Base-by-base conservation (phyloP, 148 eudicot species). In the Chenopodium album region DNA sequence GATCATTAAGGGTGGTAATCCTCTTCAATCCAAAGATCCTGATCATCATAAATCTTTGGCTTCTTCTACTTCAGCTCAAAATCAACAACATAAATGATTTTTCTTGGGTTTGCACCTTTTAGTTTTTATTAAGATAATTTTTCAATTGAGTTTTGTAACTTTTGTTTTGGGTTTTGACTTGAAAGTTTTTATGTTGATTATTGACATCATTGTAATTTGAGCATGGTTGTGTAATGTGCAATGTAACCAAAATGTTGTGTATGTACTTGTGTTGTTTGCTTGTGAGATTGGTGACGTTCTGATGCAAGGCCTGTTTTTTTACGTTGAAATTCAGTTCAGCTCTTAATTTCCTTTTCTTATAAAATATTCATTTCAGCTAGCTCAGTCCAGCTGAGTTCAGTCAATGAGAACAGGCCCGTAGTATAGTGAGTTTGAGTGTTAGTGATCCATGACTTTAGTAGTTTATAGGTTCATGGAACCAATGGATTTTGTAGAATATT, bases 1-100 rank as follows among this genome's bases (percentile, higher is more conserved):
- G 99, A 41, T 92, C 79, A 89, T 94, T 56, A 96, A 94, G 77
- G 98, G 99, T 76, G 85, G 85, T 32, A 96, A 96, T 79, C 99
- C 99, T 32, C 74, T 96, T 23, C 94, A 92, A 28, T 90, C 96
- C 34, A 84, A 64, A 54, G 78, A 63, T 23, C 16, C 63, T 3
- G n/a, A 20, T 47, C 23, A 9, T 73, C 34, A 28, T 2, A 73
- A 83, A 10, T 19, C 69, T 22, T 56, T 47, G 70, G 77, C 0
- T 56, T 73, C 68, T 48, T 75, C 79, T 11, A 23, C 17, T 44
- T 34, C 68, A 0, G n/a, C 28, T 28, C 82, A 47, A 48, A 48
- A 26, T 67, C 34, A 75, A 52, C 22, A 52, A 31, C 5, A 32
- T 1, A 41, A 1, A 17, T 72, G 46, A 52, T 12, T 41, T 28